These are phyloP conservation scores for Penicillium antarcticum DNA, from an alignment of 495 filamentous ascomycete genomes.

Conservation along the genomic window DNA sequence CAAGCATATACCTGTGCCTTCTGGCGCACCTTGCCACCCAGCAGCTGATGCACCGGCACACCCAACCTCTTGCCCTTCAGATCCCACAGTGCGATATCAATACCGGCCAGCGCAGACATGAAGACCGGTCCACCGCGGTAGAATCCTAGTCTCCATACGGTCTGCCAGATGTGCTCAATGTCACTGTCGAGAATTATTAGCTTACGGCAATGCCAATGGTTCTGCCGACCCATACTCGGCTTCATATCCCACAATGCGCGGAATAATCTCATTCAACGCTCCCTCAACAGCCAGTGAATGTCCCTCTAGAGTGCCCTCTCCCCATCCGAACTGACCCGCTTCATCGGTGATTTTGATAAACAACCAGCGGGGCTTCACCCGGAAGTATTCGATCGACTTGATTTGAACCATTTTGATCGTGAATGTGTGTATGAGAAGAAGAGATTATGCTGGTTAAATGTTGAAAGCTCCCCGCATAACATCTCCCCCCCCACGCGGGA, in stretches of 20 bases:
- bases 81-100: constrained; percentile 85
- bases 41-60: constrained; percentile 69
- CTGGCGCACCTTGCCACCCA: constrained; percentile 73
- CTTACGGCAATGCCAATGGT: background rate
- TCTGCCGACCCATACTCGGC: constrained; percentile 56
- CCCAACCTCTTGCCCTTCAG: constrained; percentile 59
- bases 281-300: constrained; percentile 80
- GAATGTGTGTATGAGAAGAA: background rate
- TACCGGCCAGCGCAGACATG: constrained; percentile 74
- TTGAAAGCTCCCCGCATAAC: background rate
- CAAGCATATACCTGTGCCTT: constrained; percentile 80
- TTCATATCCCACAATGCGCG: constrained; percentile 65
- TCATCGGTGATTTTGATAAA: constrained; percentile 77
- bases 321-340: constrained; percentile 67
- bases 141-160: constrained; percentile 66
- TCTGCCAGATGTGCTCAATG: constrained; percentile 82
- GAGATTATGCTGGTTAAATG: background rate
- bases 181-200: constrained; percentile 45
- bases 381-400: constrained; percentile 71
- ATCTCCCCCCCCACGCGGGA: constrained; percentile 16
- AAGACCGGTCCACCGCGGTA: constrained; percentile 84
- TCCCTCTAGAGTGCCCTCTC: constrained; percentile 75
- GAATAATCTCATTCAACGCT: constrained; percentile 64
- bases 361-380: constrained; percentile 75
- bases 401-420: constrained; percentile 59